Conservation (phyloP, 2,329 filamentous ascomycete genomes). For the Penicillium brevicompactum region DNA sequence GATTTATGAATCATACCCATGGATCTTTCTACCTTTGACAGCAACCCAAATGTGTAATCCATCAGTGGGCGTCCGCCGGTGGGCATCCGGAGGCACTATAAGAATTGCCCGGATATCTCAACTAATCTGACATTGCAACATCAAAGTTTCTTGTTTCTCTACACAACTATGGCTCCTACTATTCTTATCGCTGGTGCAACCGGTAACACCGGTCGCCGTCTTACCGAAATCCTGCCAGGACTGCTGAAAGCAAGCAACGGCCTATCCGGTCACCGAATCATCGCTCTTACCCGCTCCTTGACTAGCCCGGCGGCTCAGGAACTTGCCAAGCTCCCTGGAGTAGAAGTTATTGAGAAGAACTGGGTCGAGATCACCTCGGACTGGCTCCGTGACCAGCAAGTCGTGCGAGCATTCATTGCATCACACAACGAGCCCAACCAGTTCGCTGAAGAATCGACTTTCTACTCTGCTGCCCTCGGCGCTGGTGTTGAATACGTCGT, state of each 20-base stretch:
- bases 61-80: not conserved
- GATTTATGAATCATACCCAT: too few relatives aligned
- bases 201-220: slow-evolving; percentile 40
- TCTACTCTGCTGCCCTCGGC: slow-evolving; percentile 36
- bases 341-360: slow-evolving; percentile 39
- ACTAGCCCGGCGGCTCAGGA: slow-evolving; percentile 19
- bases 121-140: not conserved
- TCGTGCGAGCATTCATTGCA: slow-evolving; percentile 45
- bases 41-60: not conserved
- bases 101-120: not conserved
- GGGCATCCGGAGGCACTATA: not conserved
- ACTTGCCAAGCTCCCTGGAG: slow-evolving; percentile 35
- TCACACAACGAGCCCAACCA: slow-evolving; percentile 40
- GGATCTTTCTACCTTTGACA: too few relatives aligned
- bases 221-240: slow-evolving; percentile 30
- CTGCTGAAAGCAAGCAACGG: slow-evolving; percentile 20
- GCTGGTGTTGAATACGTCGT: slow-evolving; percentile 48
- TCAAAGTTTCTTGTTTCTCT: not conserved
- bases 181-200: slow-evolving; percentile 43
- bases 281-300: slow-evolving; percentile 36
- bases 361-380: slow-evolving; percentile 43
- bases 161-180: slow-evolving; percentile 32
- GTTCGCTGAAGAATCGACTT: slow-evolving; percentile 45
- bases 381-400: slow-evolving; percentile 44
- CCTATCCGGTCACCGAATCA: slow-evolving; percentile 24